Evolutionary conservation across 495 filamentous ascomycete species (phyloP), one percentile per base, ranked within the genome.

Genomic region (Jackrogersella multiformis): DNA sequence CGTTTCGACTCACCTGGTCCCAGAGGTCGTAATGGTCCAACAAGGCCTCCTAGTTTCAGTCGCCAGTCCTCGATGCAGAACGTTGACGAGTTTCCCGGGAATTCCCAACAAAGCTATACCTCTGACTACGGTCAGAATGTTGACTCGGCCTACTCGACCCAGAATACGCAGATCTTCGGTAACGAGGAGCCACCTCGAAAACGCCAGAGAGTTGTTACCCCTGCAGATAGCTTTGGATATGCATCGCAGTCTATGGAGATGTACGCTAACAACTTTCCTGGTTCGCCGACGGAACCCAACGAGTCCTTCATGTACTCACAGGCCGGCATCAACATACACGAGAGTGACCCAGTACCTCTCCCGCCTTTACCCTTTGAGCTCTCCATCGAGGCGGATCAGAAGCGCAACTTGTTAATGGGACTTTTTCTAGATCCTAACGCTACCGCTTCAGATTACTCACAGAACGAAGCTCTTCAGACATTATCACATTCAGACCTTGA

Each of bases 181-280:
- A 83, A 81, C 7, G 89, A 92, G 8, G 93, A 96, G 73, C 95
- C 95, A 1, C 92, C 95, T 16, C 85, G 93, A 65, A 99, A 99
- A 78, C 88, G 93, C 32, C 81, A 82, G 64, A 73, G 79, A 26
- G 74, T 82, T 9, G 66, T 80, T 30, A 82, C 81, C 0, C 79
- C 79, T 0, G 78, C 76, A 13, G 79, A 82, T 35, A 81, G 77
- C 61, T 84, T 82, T 53, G 79, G 81, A n/a, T 81, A 80, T 35
- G 70, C 73, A 6, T 74, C 78, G 34, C 76, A 78, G 18, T 83
- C 85, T 1, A 82, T 88, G 78, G 84, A 86, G 9, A 78, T 84
- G 18, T 85, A 82, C 42, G 74, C 73, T 23, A 74, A 66, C 23
- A 74, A 76, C 20, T 81, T 77, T 58, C 76, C 81, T 0, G 81